Conservation (phyloP, 768 basidiomycete genomes). For the Trametes cinnabarina region DNA sequence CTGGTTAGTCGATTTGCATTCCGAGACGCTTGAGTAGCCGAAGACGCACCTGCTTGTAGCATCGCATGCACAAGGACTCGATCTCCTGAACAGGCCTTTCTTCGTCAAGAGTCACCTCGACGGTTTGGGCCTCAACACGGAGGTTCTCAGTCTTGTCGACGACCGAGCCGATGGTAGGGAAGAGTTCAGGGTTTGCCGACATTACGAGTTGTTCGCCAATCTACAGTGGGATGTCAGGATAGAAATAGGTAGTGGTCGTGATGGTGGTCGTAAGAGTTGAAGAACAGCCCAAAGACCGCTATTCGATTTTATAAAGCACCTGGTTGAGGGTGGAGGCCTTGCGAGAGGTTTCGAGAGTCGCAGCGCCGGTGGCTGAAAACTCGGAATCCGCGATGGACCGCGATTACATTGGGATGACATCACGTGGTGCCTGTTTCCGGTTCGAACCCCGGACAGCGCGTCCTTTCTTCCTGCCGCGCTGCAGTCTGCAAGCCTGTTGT, state of each 20-base stretch:
- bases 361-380: slow-evolving; percentile 16
- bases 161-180: slow-evolving; percentile 31
- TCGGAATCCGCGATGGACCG: slow-evolving; percentile 3
- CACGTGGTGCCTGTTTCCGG: slow-evolving; percentile 10
- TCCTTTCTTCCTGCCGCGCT: too few relatives aligned
- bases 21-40: background rate
- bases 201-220: background rate
- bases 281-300: background rate
- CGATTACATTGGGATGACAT: slow-evolving; percentile 9
- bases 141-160: slow-evolving; percentile 27
- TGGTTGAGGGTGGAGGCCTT: background rate
- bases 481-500: too few relatives aligned
- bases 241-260: background rate
- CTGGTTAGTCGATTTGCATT: background rate
- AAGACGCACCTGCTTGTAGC: slow-evolving; percentile 75
- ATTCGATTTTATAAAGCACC: slow-evolving; percentile 3
- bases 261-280: background rate
- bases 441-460: slow-evolving; percentile 5
- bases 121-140: slow-evolving; percentile 13
- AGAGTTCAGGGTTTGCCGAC: slow-evolving; percentile 24
- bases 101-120: slow-evolving; percentile 37
- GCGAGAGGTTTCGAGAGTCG: slow-evolving; percentile 16
- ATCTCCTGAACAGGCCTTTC: slow-evolving; percentile 77
- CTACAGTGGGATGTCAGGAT: background rate
- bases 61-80: slow-evolving; percentile 92